Evolutionary conservation across 2,329 filamentous ascomycete genomes (phyloP).

Genomic region (Talaromyces sp.): DNA sequence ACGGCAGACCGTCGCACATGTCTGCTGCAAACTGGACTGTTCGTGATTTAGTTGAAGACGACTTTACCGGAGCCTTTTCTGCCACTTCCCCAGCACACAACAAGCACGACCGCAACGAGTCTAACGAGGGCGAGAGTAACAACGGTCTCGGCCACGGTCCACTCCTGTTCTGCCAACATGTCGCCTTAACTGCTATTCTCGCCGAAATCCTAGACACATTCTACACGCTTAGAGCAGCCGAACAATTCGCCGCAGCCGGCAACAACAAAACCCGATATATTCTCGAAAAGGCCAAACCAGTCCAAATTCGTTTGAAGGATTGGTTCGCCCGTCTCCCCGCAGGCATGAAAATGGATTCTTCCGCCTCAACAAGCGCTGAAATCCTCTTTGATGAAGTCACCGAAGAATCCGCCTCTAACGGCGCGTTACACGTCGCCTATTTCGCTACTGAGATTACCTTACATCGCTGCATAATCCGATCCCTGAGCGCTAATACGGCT

Average conservation of each 20-base stretch:
- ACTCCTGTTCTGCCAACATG: conserved; percentile 49
- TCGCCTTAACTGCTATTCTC: conserved; percentile 48
- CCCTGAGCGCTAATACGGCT: conserved; percentile 54
- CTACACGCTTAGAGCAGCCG: conserved; percentile 47
- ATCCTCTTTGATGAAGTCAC: conserved; percentile 28
- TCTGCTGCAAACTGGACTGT: conserved; percentile 72
- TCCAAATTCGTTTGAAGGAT: conserved; percentile 49
- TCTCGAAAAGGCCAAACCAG: conserved; percentile 50
- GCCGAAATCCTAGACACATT: conserved; percentile 49
- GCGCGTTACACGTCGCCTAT: conserved; percentile 84
- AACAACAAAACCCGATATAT: conserved; percentile 46
- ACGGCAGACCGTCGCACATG: conserved; percentile 78
- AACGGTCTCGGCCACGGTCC: conserved; percentile 36
- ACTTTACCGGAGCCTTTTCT: conserved; percentile 37
- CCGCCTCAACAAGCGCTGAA: conserved; percentile 5
- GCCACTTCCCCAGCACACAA: conserved; percentile 13
- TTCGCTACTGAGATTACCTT: conserved; percentile 92
- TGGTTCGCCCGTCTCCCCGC: conserved; percentile 49
- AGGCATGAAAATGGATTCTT: conserved; percentile 44
- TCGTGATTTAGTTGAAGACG: conserved; percentile 36
- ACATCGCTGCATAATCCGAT: conserved; percentile 83
- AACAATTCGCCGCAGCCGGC: conserved; percentile 39
- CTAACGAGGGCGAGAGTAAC: not conserved
- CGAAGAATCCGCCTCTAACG: conserved; percentile 43
- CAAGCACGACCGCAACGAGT: not conserved